A percentile compares a stretch with the other conserved stretches of the same genome.
Conservation (phyloP, 2,329 filamentous ascomycete species). For the Scedosporium dehoogii region DNA sequence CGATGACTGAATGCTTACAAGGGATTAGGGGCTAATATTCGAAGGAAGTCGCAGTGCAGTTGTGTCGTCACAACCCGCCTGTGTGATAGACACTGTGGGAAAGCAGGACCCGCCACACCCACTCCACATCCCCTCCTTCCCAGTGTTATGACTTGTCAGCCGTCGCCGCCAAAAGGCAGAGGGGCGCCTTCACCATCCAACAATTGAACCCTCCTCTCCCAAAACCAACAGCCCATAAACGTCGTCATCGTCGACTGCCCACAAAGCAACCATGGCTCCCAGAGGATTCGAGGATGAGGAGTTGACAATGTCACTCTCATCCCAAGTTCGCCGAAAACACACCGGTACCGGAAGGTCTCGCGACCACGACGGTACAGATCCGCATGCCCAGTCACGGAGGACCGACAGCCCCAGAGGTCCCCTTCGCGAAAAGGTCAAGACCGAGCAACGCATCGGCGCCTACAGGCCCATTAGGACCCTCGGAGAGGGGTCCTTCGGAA, state of each 20-base stretch:
- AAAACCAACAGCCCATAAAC: constrained; percentile 7
- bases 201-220: background rate
- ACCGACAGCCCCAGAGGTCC: background rate
- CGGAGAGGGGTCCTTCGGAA: constrained; percentile 95
- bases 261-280: constrained; percentile 32
- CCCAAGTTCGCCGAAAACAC: constrained; percentile 45
- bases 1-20: too few relatives aligned
- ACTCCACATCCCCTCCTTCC: background rate
- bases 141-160: background rate
- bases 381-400: constrained; percentile 20
- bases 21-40: too few relatives aligned
- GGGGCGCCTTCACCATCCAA: background rate
- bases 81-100: background rate
- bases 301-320: constrained; percentile 66
- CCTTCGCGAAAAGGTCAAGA: constrained; percentile 5
- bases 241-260: background rate
- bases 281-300: constrained; percentile 68
- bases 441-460: constrained; percentile 75
- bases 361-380: constrained; percentile 16
- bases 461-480: constrained; percentile 87
- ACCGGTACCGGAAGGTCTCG: constrained; percentile 21
- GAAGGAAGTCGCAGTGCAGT: too few relatives aligned
- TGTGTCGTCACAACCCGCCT: background rate
- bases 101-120: background rate
- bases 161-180: background rate